Base-by-base conservation (phyloP, 208 protist genomes). In the Leishmania gerbilli region DNA sequence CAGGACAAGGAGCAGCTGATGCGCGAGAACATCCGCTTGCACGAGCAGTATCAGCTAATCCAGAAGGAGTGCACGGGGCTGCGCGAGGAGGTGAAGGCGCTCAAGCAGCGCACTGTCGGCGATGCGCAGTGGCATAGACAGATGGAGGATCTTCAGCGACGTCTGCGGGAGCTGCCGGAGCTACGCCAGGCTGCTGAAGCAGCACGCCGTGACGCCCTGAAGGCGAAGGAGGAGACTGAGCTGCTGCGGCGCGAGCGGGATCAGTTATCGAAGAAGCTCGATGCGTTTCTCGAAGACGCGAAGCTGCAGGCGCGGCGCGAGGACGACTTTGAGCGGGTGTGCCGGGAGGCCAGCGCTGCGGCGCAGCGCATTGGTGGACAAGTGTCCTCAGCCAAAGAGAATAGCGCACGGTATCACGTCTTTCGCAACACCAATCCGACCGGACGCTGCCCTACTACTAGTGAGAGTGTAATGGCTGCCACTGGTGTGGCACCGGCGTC, bases 121-220 rank as follows among this genome's bases (percentile, higher is more conserved):
- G 74, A 64, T 24, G 85, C 86, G 45, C 84, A 88, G 72, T 79
- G 93, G 58, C 62, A 69, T 45, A 74, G 60, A 60, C 87, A 97
- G 82, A 78, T 97, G 56, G 85, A 91, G n/a, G 91, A 97, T 69
- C 74, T 94, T 62, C 93, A 92, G 87, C 82, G 78, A 37, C 88
- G 90, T 27, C 84, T 95, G 81, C 80, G 81, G 27, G 88, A 92
- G 81, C 75, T 97, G 74, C 91, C 93, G 42, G 77, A 86, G 77
- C 83, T 97, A 42, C 90, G 90, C 37, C 79, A 90, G 56, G 88
- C 89, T 49, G 91, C 90, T 34, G 89, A 94, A 27, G 91, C 90
- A 42, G 89, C 91, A 27, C 88, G 86, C 37, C 85, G 87, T 24
- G 92, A 95, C 77, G 85, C 88, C 21, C 78, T 89, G 45, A 87